phyloP scores from a whole-genome alignment of 768 basidiomycete genomes.

The Agaricus subrufescens region DNA sequence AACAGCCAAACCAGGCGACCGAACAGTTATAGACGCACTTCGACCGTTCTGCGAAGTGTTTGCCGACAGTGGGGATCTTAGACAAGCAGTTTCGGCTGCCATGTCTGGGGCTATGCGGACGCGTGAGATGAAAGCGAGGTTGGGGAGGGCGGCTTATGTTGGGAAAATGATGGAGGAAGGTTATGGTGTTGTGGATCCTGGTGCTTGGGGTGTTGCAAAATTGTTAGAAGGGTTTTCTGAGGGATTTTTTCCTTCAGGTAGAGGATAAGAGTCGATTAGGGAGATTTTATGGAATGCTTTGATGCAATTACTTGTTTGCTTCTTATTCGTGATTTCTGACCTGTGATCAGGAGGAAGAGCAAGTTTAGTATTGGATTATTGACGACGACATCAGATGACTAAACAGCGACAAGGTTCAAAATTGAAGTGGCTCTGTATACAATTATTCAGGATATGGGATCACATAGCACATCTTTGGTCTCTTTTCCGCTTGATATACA shows the following conservation, averaged over 20 bases:
- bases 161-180: neutral
- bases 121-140: constrained; percentile 37
- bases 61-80: constrained; percentile 16
- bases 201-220: constrained; percentile 47
- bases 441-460: too few relatives aligned
- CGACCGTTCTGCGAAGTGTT: constrained; percentile 37
- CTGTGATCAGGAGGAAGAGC: too few relatives aligned
- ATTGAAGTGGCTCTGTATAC: too few relatives aligned
- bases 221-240: constrained; percentile 33
- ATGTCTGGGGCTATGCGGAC: constrained; percentile 43
- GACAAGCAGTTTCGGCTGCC: constrained; percentile 30
- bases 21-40: constrained; percentile 55
- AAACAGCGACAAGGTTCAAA: too few relatives aligned
- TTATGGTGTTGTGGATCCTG: constrained; percentile 38
- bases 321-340: too few relatives aligned
- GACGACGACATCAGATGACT: too few relatives aligned
- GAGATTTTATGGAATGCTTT: too few relatives aligned
- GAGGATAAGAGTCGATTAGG: too few relatives aligned
- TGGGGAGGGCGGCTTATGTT: constrained; percentile 46
- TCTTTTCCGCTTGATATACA: too few relatives aligned
- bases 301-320: too few relatives aligned
- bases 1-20: constrained; percentile 47
- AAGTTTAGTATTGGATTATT: too few relatives aligned
- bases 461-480: too few relatives aligned
- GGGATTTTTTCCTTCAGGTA: neutral